These are phyloP conservation scores for Colletotrichum liaoningense DNA, from an alignment of 2,329 filamentous ascomycete species.

Conservation along the genomic window DNA sequence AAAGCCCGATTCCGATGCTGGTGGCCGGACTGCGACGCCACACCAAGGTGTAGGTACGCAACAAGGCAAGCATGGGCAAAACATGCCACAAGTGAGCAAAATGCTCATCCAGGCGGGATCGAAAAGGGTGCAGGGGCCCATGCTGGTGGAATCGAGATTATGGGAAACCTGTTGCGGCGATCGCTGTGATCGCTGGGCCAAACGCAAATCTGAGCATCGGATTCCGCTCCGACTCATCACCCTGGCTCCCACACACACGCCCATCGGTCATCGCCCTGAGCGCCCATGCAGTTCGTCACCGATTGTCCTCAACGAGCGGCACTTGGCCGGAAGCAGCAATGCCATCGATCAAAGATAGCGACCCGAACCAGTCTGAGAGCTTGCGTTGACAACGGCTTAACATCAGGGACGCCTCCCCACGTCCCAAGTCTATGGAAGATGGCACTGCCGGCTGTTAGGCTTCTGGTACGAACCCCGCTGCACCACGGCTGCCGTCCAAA, in stretches of 20 bases:
- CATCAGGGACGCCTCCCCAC: neutral
- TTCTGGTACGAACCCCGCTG: neutral
- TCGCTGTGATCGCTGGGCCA: slow-evolving; percentile 29
- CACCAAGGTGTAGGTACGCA: neutral
- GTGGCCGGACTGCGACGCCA: neutral
- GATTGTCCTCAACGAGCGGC: neutral
- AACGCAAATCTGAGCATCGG: slow-evolving; percentile 34
- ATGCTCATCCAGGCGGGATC: neutral
- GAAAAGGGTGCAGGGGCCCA: slow-evolving; percentile 11
- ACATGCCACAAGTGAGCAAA: neutral
- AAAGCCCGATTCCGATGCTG: neutral
- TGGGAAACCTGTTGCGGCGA: slow-evolving; percentile 27
- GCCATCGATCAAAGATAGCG: neutral
- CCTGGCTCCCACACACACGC: neutral
- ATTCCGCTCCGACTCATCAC: slow-evolving; percentile 28
- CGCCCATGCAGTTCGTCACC: neutral
- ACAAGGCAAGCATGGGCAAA: neutral
- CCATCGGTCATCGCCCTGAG: neutral
- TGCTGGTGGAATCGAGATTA: slow-evolving; percentile 13
- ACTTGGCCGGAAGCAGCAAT: slow-evolving; percentile 5
- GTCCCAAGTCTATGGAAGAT: neutral
- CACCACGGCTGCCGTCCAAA: neutral
- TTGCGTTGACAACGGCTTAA: slow-evolving; percentile 3
- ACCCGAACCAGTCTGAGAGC: neutral
- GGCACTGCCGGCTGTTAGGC: slow-evolving; percentile 3